Percentiles rank a stretch among this genome's conserved stretches.
These are phyloP conservation scores for Primulina tabacum DNA, from an alignment of 257 asterid species.

Conservation along the genomic window DNA sequence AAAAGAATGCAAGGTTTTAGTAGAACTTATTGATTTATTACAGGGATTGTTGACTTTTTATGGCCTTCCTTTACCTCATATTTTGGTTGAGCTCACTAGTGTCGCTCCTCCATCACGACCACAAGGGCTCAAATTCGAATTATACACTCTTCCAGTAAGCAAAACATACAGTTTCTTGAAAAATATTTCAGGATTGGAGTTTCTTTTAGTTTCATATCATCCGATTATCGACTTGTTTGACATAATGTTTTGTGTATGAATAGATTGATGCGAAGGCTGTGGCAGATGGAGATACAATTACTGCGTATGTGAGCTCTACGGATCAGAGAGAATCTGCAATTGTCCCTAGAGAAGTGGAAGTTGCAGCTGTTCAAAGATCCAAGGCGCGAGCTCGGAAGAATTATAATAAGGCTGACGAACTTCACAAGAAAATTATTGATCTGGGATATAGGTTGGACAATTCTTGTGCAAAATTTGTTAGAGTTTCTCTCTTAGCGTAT, in stretches of 20 bases:
- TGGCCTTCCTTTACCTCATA: constrained; percentile 73
- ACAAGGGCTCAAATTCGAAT: constrained; percentile 69
- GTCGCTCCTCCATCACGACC: constrained; percentile 48
- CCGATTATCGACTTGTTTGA: background rate
- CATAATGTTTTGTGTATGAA: background rate
- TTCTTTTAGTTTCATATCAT: background rate
- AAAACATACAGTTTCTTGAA: background rate
- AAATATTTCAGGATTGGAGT: background rate
- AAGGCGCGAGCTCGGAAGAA: constrained; percentile 63
- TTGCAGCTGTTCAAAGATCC: constrained; percentile 59
- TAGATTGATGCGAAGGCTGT: constrained; percentile 74
- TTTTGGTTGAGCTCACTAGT: constrained; percentile 58
- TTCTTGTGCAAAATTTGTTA: background rate
- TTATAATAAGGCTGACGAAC: constrained; percentile 62
- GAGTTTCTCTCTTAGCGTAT: background rate
- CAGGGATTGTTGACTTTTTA: constrained; percentile 71
- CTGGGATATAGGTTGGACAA: constrained; percentile 65
- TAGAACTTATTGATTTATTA: background rate
- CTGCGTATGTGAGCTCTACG: constrained; percentile 57
- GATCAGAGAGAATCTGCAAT: constrained; percentile 65
- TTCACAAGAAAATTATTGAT: constrained; percentile 64
- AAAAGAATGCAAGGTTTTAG: background rate
- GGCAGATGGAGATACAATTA: constrained; percentile 94
- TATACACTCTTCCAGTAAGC: constrained; percentile 83
- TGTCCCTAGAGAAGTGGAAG: constrained; percentile 63